Percentiles rank a stretch among this genome's conserved stretches.
Evolutionary conservation across 2,329 filamentous ascomycete species (phyloP).

Genomic region (Polychaeton citri): DNA sequence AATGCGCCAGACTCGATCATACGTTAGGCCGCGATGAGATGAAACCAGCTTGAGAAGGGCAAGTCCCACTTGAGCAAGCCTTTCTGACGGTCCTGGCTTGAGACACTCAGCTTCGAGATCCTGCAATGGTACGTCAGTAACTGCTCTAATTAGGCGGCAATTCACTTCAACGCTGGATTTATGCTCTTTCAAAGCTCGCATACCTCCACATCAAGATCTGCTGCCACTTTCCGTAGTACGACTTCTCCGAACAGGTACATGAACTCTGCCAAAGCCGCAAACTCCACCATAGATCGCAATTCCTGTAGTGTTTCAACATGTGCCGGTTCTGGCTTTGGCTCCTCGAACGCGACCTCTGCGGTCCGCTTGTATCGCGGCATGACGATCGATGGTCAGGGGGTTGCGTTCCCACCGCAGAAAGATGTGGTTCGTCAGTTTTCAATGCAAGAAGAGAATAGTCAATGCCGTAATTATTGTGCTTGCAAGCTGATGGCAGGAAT

Average conservation of each 20-base stretch:
- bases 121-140: slow-evolving; percentile 35
- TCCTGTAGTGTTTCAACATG: slow-evolving; percentile 42
- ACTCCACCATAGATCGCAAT: slow-evolving; percentile 88
- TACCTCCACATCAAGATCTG: slow-evolving; percentile 84
- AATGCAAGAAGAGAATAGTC: too few relatives aligned
- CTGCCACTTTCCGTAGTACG: slow-evolving; percentile 62
- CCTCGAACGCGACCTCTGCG: neutral
- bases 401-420: too few relatives aligned
- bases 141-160: neutral
- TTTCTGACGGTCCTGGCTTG: slow-evolving; percentile 56
- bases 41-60: slow-evolving; percentile 85
- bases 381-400: too few relatives aligned
- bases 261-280: slow-evolving; percentile 87
- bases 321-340: neutral
- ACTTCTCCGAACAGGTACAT: slow-evolving; percentile 80
- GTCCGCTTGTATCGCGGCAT: neutral
- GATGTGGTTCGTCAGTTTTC: too few relatives aligned
- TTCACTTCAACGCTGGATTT: neutral
- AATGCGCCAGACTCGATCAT: too few relatives aligned
- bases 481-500: too few relatives aligned
- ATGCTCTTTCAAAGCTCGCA: slow-evolving; percentile 14
- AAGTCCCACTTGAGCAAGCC: slow-evolving; percentile 69
- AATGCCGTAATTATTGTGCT: too few relatives aligned
- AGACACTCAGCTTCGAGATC: slow-evolving; percentile 81
- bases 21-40: slow-evolving; percentile 86